These are phyloP conservation scores for Acacia concinna DNA, from an alignment of 331 rosid genomes.

Conservation along the genomic window DNA sequence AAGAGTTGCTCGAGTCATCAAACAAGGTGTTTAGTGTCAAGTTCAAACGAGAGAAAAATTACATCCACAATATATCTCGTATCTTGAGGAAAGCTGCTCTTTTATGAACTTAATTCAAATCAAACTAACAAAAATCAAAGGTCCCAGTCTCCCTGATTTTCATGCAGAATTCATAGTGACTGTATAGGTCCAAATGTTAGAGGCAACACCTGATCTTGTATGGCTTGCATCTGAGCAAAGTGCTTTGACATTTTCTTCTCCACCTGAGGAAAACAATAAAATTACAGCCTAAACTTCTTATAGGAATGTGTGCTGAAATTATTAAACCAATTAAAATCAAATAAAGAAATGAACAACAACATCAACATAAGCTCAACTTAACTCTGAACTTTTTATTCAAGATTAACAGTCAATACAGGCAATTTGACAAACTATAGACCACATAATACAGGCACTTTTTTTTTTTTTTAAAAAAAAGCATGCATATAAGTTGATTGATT, in stretches of 20 bases:
- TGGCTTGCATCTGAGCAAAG: conserved; percentile 62
- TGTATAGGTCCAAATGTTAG: background rate
- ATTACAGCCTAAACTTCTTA: background rate
- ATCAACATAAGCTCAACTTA: background rate
- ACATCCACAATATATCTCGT: conserved; percentile 6
- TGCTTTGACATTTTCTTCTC: conserved; percentile 73
- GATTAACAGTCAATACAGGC: background rate
- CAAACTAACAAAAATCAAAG: background rate
- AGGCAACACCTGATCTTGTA: conserved; percentile 76
- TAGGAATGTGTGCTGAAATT: background rate
- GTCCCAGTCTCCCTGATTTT: background rate
- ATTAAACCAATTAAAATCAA: conserved; percentile 12
- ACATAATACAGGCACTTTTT: background rate
- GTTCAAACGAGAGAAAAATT: conserved; percentile 18
- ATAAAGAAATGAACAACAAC: background rate
- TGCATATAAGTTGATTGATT: background rate
- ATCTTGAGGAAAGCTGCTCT: conserved; percentile 12
- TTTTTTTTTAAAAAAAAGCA: background rate
- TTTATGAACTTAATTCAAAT: conserved; percentile 11
- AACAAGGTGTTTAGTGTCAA: conserved; percentile 11
- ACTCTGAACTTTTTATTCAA: background rate
- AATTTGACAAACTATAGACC: background rate
- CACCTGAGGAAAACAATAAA: conserved; percentile 52
- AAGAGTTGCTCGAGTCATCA: conserved; percentile 28
- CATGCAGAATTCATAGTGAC: background rate